Evolutionary conservation across 352 stramenopile species (phyloP), one percentile per base, ranked within the genome.

Genomic region (Phytophthora agathidicida): DNA sequence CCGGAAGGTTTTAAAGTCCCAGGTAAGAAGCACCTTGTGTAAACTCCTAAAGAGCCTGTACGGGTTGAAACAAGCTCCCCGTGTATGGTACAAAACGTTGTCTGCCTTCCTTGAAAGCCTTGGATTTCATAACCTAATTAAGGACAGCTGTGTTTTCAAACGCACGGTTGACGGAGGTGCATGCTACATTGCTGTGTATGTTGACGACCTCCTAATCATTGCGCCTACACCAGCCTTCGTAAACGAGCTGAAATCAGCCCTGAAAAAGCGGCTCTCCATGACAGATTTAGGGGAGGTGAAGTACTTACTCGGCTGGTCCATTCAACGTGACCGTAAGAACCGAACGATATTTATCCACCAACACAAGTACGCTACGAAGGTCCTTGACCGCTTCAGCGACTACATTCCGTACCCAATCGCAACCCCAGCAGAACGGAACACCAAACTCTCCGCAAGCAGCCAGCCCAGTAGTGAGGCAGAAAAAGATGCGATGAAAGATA

Each of bases 71-170:
- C 58, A 65, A 36, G 47, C 32, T 33, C 20, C 47, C 26, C 20
- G 47, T 45, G 47, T 44, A 5, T 45, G 33, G 52, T 61, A 61
- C 41, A 41, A 53, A 33, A 61, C 52, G 17, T 39, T 61, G 11
- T 53, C 27, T 39, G 31, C 19, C 20, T 61, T n/a, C n/a, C n/a
- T n/a, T n/a, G n/a, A n/a, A n/a, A n/a, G n/a, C n/a, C n/a, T n/a
- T n/a, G n/a, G n/a, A 17, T 53, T 52, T 24, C 23, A 23, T 11
- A 37, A 36, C 3, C 41, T 60, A 11, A 37, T 60, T 23, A 60
- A 58, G 43, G n/a, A 58, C 26, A 36, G 47, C 4, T 56, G 32
- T 13, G 23, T 45, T 2, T 56, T 48, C 16, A 37, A 16, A 39
- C 41, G 17, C 23, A 48, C 22, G 13, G n/a, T 57, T 42, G 36